phyloP scores from a whole-genome alignment of 345 rosid genomes.

The Populus nigra region DNA sequence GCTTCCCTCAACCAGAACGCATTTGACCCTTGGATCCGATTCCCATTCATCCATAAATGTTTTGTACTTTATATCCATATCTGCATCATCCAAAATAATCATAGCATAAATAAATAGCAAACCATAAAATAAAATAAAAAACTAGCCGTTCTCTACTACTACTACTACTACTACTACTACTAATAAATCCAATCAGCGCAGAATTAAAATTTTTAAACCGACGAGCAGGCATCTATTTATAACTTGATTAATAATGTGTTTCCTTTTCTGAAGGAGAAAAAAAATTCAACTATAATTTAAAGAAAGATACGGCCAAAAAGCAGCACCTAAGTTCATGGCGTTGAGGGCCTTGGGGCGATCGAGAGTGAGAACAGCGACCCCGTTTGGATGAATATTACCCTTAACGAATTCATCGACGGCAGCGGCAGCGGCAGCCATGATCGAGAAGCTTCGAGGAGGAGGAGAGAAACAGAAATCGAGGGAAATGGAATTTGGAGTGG shows the following conservation, averaged over 20 bases:
- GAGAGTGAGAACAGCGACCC: slow-evolving; percentile 89
- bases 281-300: background rate
- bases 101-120: background rate
- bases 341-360: slow-evolving; percentile 94
- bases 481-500: background rate
- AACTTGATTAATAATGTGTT: background rate
- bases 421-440: slow-evolving; percentile 59
- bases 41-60: slow-evolving; percentile 86
- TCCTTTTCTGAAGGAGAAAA: background rate
- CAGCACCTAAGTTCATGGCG: slow-evolving; percentile 82
- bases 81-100: slow-evolving; percentile 33
- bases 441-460: slow-evolving; percentile 26
- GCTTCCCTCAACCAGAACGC: slow-evolving; percentile 75
- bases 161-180: too few relatives aligned
- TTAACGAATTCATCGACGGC: slow-evolving; percentile 54
- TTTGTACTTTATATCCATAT: slow-evolving; percentile 73
- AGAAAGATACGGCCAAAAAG: background rate
- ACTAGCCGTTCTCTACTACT: too few relatives aligned
- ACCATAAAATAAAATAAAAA: background rate
- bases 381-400: slow-evolving; percentile 68
- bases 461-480: slow-evolving; percentile 14
- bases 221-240: background rate
- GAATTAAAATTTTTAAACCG: background rate
- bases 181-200: too few relatives aligned
- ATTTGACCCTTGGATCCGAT: slow-evolving; percentile 65